phyloP scores from a whole-genome alignment of 2,329 filamentous ascomycete species.

The Xylariomycetidae sp. region DNA sequence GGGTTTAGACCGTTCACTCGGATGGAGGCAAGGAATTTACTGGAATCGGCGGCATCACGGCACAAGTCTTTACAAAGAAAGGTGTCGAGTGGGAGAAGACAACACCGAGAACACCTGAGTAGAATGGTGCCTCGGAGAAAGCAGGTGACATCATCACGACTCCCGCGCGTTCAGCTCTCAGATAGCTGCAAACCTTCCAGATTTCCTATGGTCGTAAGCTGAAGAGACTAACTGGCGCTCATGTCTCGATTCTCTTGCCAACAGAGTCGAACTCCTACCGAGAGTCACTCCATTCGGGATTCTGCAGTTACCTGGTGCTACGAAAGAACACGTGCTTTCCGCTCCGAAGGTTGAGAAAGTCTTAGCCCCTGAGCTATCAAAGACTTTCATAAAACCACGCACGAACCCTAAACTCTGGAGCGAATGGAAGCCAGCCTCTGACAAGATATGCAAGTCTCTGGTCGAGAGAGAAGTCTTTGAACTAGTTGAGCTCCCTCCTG shows the following conservation, averaged over 20 bases:
- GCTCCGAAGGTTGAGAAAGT: neutral
- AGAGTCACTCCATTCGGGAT: neutral
- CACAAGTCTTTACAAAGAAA: neutral
- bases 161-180: neutral
- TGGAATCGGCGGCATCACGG: no score
- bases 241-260: no score
- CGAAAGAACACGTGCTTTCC: neutral
- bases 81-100: neutral
- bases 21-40: no score
- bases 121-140: conserved; percentile 1
- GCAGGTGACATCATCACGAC: neutral
- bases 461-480: neutral
- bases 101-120: neutral
- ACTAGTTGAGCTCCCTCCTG: neutral
- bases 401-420: neutral
- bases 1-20: no score
- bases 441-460: neutral
- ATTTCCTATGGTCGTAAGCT: conserved; percentile 1
- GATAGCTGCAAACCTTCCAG: neutral
- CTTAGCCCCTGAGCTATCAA: neutral
- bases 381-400: neutral
- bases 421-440: neutral
- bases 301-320: neutral
- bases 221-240: no score
- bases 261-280: neutral